Evolutionary conservation across 2,329 filamentous ascomycete genomes (phyloP).

Genomic region (Clarireedia monteithiana): DNA sequence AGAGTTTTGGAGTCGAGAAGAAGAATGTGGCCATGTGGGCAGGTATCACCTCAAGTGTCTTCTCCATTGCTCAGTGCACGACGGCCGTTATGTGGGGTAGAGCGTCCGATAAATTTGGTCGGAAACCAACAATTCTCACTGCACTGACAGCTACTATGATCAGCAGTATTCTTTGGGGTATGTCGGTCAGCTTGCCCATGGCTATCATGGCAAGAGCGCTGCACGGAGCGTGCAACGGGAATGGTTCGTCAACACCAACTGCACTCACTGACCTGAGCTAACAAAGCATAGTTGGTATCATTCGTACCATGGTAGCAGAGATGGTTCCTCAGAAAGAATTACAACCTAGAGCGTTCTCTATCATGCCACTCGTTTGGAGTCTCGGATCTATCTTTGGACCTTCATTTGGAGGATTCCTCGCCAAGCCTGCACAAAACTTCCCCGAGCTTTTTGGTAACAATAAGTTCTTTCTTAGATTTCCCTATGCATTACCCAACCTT

Average conservation of each 20-base stretch:
- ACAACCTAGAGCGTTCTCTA: conserved; percentile 80
- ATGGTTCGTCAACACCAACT: conserved; percentile 40
- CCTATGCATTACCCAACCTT: conserved; percentile 79
- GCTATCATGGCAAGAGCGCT: conserved; percentile 70
- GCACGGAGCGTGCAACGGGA: conserved; percentile 81
- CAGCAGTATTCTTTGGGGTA: conserved; percentile 74
- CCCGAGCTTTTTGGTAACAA: conserved; percentile 61
- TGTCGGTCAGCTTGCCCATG: conserved; percentile 72
- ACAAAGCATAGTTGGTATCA: conserved; percentile 62
- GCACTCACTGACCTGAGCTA: conserved; percentile 11
- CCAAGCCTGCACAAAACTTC: conserved; percentile 69
- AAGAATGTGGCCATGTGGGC: conserved; percentile 74
- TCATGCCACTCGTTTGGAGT: conserved; percentile 91
- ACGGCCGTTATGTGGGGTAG: conserved; percentile 71
- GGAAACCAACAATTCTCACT: conserved; percentile 72
- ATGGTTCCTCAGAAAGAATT: conserved; percentile 81
- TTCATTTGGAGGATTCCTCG: conserved; percentile 78
- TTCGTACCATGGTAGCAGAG: conserved; percentile 86
- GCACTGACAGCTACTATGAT: conserved; percentile 74
- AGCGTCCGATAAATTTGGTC: conserved; percentile 68
- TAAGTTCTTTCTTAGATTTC: conserved; percentile 64
- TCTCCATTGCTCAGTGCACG: conserved; percentile 63
- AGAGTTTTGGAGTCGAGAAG: conserved; percentile 63
- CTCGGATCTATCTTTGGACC: conserved; percentile 84
- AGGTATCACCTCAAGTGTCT: conserved; percentile 64